A percentile compares a stretch with the other conserved stretches of the same genome.
Evolutionary conservation across 305 asterid species (phyloP).

Genomic region (Ilex paraguariensis): DNA sequence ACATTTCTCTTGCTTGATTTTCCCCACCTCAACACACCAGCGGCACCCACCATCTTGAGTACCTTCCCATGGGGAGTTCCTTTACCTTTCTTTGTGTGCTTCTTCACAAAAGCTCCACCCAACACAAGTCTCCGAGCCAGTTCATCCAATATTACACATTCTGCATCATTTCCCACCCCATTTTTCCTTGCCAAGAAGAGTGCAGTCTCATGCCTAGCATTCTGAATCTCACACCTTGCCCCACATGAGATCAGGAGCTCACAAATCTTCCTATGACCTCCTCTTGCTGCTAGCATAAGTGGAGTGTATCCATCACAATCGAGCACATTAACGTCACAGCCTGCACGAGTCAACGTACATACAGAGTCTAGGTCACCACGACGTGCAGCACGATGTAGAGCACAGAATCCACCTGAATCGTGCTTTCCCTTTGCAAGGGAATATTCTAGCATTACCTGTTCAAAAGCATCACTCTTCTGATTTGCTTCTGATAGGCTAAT

Average conservation of each 20-base stretch:
- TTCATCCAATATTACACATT: slow-evolving; percentile 39
- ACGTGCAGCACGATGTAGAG: slow-evolving; percentile 42
- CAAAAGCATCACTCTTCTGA: slow-evolving; percentile 48
- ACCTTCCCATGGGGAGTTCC: slow-evolving; percentile 53
- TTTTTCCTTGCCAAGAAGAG: slow-evolving; percentile 37
- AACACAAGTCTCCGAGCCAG: slow-evolving; percentile 52
- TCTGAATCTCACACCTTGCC: slow-evolving; percentile 40
- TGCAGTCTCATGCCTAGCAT: slow-evolving; percentile 44
- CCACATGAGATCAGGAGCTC: slow-evolving; percentile 43
- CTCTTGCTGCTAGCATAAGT: slow-evolving; percentile 61
- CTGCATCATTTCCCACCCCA: slow-evolving; percentile 30
- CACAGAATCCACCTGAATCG: slow-evolving; percentile 14
- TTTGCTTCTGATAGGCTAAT: slow-evolving; percentile 40
- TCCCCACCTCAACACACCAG: slow-evolving; percentile 64
- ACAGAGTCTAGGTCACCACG: slow-evolving; percentile 28
- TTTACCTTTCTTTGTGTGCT: slow-evolving; percentile 61
- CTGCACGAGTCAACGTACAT: slow-evolving; percentile 17
- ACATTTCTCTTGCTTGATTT: slow-evolving; percentile 58
- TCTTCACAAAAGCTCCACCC: slow-evolving; percentile 43
- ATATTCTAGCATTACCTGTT: slow-evolving; percentile 32
- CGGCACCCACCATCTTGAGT: slow-evolving; percentile 46
- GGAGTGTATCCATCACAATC: slow-evolving; percentile 58
- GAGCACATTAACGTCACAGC: slow-evolving; percentile 24
- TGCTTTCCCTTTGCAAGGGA: slow-evolving; percentile 14
- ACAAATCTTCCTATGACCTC: slow-evolving; percentile 48